A percentile compares a stretch with the other conserved stretches of the same genome.
Evolutionary conservation across 2,329 filamentous ascomycete species (phyloP).

Genomic region (Ceratocystis smalleyi): DNA sequence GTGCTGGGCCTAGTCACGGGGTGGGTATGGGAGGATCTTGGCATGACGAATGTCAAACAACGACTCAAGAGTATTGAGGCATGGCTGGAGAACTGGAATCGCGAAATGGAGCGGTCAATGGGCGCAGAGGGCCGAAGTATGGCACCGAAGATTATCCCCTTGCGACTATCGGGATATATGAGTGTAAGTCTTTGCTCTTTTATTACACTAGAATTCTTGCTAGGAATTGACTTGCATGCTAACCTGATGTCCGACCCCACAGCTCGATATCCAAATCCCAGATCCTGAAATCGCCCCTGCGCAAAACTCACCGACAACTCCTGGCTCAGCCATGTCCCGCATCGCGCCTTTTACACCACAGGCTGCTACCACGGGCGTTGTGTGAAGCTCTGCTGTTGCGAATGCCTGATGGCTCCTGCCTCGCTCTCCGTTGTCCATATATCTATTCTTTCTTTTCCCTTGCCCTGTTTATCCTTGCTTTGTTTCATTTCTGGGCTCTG

Average conservation of each 20-base stretch:
- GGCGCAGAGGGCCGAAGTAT: constrained; percentile 35
- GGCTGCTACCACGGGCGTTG: neutral
- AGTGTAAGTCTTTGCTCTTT: constrained; percentile 37
- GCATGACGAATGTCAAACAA: constrained; percentile 59
- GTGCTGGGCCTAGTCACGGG: constrained; percentile 69
- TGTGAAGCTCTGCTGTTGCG: neutral
- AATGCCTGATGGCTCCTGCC: neutral
- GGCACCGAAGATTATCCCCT: constrained; percentile 57
- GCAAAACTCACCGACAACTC: constrained; percentile 32
- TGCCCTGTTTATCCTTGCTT: neutral
- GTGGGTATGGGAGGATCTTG: constrained; percentile 89
- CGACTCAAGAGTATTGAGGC: constrained; percentile 54
- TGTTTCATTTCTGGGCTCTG: neutral
- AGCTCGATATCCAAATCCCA: constrained; percentile 70
- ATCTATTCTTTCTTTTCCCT: neutral
- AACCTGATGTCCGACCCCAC: neutral
- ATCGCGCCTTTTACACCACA: constrained; percentile 3
- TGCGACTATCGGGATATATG: constrained; percentile 78
- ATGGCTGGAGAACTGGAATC: constrained; percentile 82
- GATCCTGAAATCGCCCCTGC: constrained; percentile 54
- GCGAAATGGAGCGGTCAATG: constrained; percentile 43
- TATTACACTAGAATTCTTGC: neutral
- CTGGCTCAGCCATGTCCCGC: constrained; percentile 18
- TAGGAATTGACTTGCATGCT: neutral
- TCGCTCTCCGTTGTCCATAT: neutral